Conservation (phyloP, 352 stramenopile genomes). For the Phytophthora fragariaefolia region DNA sequence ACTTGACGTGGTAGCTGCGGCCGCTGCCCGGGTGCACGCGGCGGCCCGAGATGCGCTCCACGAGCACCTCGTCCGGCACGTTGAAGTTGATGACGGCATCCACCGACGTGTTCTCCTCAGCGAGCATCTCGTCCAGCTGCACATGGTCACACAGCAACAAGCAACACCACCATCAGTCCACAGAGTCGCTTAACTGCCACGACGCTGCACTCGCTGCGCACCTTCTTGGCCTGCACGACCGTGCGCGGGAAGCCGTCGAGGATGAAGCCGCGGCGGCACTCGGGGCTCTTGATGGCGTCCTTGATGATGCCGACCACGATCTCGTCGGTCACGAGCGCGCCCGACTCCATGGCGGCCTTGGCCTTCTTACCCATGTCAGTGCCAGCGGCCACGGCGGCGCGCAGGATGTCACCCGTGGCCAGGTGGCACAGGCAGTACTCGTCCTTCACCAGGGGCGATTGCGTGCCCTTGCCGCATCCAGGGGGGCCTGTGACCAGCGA, state of each 20-base stretch:
- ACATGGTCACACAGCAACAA: conserved; percentile 3
- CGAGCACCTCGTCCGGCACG: conserved; percentile 95
- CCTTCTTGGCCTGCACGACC: conserved; percentile 96
- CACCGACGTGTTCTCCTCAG: conserved; percentile 85
- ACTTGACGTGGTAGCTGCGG: conserved; percentile 98
- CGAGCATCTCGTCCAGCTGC: conserved; percentile 96
- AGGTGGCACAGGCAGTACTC: conserved; percentile 98
- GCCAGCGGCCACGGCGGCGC: conserved; percentile 95
- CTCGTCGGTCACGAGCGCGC: conserved; percentile 95
- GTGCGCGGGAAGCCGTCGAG: conserved; percentile 99
- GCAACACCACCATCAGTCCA: neutral
- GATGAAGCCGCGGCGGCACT: conserved; percentile 99
- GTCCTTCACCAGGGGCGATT: conserved; percentile 97
- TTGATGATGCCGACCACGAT: conserved; percentile 99
- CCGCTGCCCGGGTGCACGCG: conserved; percentile 96
- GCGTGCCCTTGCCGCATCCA: conserved; percentile 98
- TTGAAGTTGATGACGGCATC: conserved; percentile 96
- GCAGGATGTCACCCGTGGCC: conserved; percentile 99
- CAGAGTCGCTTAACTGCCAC: neutral
- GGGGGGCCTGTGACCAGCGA: conserved; percentile 79
- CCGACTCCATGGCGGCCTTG: conserved; percentile 98
- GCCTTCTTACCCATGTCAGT: conserved; percentile 98
- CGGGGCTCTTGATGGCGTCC: conserved; percentile 96
- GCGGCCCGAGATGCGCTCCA: conserved; percentile 97
- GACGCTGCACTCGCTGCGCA: conserved; percentile 18